A percentile compares a stretch with the other conserved stretches of the same genome.
These are phyloP conservation scores for Whalleya microplaca DNA, from an alignment of 2,329 filamentous ascomycete genomes.

Conservation along the genomic window DNA sequence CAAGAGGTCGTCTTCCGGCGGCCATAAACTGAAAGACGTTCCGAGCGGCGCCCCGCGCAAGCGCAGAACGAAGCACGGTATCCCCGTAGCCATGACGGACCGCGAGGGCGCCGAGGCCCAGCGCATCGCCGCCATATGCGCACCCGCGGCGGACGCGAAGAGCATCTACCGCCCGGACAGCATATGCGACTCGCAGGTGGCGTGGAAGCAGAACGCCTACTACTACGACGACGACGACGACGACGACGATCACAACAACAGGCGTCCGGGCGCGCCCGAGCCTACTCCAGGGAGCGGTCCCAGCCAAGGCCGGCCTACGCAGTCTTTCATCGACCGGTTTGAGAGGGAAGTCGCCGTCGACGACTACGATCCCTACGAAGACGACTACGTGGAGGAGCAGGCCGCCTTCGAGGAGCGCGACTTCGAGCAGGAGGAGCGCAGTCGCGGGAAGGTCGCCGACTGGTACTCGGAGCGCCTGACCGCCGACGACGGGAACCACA, in stretches of 20 bases:
- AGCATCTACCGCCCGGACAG: slow-evolving; percentile 36
- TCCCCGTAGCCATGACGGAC: slow-evolving; percentile 31
- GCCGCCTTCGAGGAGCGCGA: slow-evolving; percentile 24
- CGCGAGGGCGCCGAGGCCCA: slow-evolving; percentile 22
- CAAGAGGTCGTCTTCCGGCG: slow-evolving; percentile 7
- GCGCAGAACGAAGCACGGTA: slow-evolving; percentile 31
- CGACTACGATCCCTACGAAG: slow-evolving; percentile 19
- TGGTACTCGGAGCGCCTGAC: slow-evolving; percentile 28
- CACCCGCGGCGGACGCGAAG: slow-evolving; percentile 1
- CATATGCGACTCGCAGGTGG: slow-evolving; percentile 19
- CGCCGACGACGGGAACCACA: neutral
- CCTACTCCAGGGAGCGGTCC: slow-evolving; percentile 5
- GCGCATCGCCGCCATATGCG: slow-evolving; percentile 21
- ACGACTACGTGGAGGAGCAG: slow-evolving; percentile 1
- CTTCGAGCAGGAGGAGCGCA: slow-evolving; percentile 19
- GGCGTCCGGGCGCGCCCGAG: slow-evolving; percentile 12
- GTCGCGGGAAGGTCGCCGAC: slow-evolving; percentile 24
- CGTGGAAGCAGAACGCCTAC: neutral
- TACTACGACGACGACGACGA: neutral
- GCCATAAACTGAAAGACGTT: slow-evolving; percentile 11
- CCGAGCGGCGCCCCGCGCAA: slow-evolving; percentile 4
- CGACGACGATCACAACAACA: neutral
- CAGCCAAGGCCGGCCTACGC: slow-evolving; percentile 9
- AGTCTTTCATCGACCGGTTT: slow-evolving; percentile 22
- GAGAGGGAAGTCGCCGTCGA: slow-evolving; percentile 10